Percentiles rank a stretch among this genome's conserved stretches.
Conservation (phyloP, 1,284 basidiomycete species). For the Lentinus polychrous region DNA sequence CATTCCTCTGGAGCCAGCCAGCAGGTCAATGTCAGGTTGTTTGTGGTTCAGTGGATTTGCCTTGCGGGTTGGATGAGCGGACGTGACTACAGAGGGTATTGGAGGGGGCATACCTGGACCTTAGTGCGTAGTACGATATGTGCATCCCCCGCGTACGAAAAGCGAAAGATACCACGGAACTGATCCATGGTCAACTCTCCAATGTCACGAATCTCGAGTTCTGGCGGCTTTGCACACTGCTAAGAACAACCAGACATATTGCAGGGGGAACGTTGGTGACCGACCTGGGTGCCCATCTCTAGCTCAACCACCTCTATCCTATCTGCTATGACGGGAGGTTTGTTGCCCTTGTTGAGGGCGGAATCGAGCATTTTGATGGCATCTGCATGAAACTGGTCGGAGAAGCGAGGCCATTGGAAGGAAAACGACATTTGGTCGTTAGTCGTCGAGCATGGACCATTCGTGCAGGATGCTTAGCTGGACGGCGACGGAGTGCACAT, state of each 20-base stretch:
- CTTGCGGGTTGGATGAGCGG: slow-evolving; percentile 31
- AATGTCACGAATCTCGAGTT: slow-evolving; percentile 95
- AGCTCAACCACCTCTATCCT: slow-evolving; percentile 96
- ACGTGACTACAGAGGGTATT: not conserved
- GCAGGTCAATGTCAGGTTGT: slow-evolving; percentile 74
- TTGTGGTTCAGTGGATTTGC: slow-evolving; percentile 95
- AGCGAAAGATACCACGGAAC: slow-evolving; percentile 94
- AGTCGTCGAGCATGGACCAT: not conserved
- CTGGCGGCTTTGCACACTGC: slow-evolving; percentile 67
- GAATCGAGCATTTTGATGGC: slow-evolving; percentile 92
- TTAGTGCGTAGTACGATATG: slow-evolving; percentile 94
- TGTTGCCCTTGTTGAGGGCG: slow-evolving; percentile 95
- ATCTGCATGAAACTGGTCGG: slow-evolving; percentile 89
- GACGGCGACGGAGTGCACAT: not conserved
- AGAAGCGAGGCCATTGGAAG: slow-evolving; percentile 97
- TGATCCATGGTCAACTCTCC: slow-evolving; percentile 94
- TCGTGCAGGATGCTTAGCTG: not conserved
- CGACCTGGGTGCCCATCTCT: slow-evolving; percentile 94
- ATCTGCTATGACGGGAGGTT: slow-evolving; percentile 96
- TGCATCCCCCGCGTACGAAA: slow-evolving; percentile 95
- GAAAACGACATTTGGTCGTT: slow-evolving; percentile 80
- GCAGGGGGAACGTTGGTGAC: slow-evolving; percentile 19
- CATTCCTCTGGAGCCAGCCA: slow-evolving; percentile 74
- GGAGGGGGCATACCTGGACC: slow-evolving; percentile 66
- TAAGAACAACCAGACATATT: not conserved